These are phyloP conservation scores for Immersiella caudata DNA, from an alignment of 495 filamentous ascomycete genomes.

Conservation along the genomic window DNA sequence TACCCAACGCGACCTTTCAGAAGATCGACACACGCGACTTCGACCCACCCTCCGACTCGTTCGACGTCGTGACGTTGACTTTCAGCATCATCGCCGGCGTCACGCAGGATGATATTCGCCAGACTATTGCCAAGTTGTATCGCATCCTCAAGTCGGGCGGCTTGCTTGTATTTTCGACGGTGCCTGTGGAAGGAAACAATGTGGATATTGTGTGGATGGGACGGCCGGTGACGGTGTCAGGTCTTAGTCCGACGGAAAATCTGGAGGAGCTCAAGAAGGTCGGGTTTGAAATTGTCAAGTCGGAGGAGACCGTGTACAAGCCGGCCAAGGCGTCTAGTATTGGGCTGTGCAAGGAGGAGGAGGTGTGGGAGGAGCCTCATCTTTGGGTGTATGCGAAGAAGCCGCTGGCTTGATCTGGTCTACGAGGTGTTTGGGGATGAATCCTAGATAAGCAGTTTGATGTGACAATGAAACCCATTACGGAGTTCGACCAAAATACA, in stretches of 20 bases:
- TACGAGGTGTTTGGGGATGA: background rate
- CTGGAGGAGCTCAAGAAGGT: constrained; percentile 18
- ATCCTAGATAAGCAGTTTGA: background rate
- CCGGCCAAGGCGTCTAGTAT: constrained; percentile 23
- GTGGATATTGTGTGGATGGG: constrained; percentile 27
- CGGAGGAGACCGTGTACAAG: constrained; percentile 17
- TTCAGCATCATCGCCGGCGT: constrained; percentile 29
- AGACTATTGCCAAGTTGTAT: constrained; percentile 9
- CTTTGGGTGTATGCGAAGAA: constrained; percentile 29
- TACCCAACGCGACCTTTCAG: constrained; percentile 34
- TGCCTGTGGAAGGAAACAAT: constrained; percentile 22
- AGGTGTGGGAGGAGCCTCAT: constrained; percentile 33
- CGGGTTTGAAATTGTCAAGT: constrained; percentile 23
- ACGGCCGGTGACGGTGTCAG: constrained; percentile 21
- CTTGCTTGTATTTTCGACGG: constrained; percentile 26
- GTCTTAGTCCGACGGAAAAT: constrained; percentile 15
- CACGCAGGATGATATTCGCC: constrained; percentile 23
- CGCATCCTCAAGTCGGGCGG: constrained; percentile 23
- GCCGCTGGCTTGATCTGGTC: constrained; percentile 3
- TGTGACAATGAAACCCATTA: no score
- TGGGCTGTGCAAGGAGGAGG: constrained; percentile 24
- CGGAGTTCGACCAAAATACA: no score
- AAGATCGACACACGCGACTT: constrained; percentile 37
- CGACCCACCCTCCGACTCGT: constrained; percentile 19
- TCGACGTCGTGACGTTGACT: constrained; percentile 24